phyloP scores from a whole-genome alignment of 2,329 filamentous ascomycete species.

The Fusarium burgessii region DNA sequence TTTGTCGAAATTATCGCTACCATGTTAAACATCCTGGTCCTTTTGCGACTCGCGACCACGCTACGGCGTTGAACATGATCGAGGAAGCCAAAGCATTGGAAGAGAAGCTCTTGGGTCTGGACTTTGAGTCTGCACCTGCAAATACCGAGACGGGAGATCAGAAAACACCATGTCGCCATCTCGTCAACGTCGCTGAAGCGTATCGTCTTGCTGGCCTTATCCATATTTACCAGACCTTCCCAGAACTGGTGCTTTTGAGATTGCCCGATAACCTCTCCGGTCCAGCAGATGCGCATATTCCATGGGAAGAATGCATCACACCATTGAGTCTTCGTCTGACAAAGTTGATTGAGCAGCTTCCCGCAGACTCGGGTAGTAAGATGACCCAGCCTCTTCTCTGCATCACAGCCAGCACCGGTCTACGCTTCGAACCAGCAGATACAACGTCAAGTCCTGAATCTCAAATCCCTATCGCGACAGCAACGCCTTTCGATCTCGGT shows the following conservation, averaged over 20 bases:
- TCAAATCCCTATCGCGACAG: neutral
- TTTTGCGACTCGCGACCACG: slow-evolving; percentile 28
- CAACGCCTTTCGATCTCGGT: neutral
- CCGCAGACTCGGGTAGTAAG: slow-evolving; percentile 50
- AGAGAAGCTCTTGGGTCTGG: slow-evolving; percentile 49
- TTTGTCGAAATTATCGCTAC: slow-evolving; percentile 53
- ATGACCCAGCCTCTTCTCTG: slow-evolving; percentile 53
- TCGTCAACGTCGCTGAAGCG: slow-evolving; percentile 53
- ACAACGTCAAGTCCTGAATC: neutral
- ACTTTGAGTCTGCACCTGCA: slow-evolving; percentile 35
- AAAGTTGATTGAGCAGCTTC: slow-evolving; percentile 49
- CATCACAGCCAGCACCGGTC: slow-evolving; percentile 51
- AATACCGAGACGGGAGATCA: slow-evolving; percentile 48
- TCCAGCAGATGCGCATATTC: slow-evolving; percentile 17
- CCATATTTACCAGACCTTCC: slow-evolving; percentile 56
- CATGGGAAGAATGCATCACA: slow-evolving; percentile 51
- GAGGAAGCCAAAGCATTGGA: slow-evolving; percentile 50
- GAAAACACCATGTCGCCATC: slow-evolving; percentile 45
- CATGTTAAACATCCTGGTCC: slow-evolving; percentile 37
- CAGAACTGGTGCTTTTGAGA: slow-evolving; percentile 48
- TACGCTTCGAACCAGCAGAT: slow-evolving; percentile 33
- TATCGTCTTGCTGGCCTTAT: slow-evolving; percentile 53
- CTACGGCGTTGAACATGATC: slow-evolving; percentile 43
- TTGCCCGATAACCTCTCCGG: slow-evolving; percentile 37
- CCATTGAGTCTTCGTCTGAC: slow-evolving; percentile 48